Evolutionary conservation across 2,329 filamentous ascomycete species (phyloP), one percentile per base, ranked within the genome.

Genomic region (Arthrobotrys entomopaga): DNA sequence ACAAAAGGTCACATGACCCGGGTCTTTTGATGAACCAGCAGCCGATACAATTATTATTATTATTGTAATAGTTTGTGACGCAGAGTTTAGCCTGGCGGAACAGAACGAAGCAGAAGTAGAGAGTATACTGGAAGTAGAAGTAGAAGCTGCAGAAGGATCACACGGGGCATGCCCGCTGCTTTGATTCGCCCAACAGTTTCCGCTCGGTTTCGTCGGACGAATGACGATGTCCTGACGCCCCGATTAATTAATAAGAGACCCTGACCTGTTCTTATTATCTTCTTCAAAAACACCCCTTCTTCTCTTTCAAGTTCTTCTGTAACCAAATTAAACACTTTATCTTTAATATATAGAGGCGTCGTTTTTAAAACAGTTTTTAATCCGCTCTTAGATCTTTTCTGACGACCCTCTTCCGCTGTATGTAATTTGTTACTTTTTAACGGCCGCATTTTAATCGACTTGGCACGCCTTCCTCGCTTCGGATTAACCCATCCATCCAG

Each of bases 181-280:
- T 15, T 38, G 40, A 34, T 50, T 20, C 48, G 29, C 61, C 59
- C 69, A 73, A 73, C 69, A 50, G 61, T 66, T 57, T 29, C 26
- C 49, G 29, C 29, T 10, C 10, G 29, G 6, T 34, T 10, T 34
- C 29, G 29, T 29, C 67, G 67, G 67, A 29, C 69, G 52, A 63
- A 73, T 73, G 69, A 73, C 69, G 69, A 65, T 66, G 69, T 65
- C 52, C 50, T 42, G 64, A 67, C 61, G 61, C 43, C n/a, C n/a
- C 61, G n/a, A 50, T 16, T 46, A 13, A 13, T n/a, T 10, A 19
- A 15, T 46, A 19, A n/a, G 40, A 46, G 15, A 15, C 42, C 42
- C 42, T 46, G 42, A 15, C 42, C 42, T 10, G 29, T 34, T 34
- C 10, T 34, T 10, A 34, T 34, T 10, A 34, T 34, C 29, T 34